phyloP scores from a whole-genome alignment of 2,329 filamentous ascomycete species.

The Fusarium kyushuense region DNA sequence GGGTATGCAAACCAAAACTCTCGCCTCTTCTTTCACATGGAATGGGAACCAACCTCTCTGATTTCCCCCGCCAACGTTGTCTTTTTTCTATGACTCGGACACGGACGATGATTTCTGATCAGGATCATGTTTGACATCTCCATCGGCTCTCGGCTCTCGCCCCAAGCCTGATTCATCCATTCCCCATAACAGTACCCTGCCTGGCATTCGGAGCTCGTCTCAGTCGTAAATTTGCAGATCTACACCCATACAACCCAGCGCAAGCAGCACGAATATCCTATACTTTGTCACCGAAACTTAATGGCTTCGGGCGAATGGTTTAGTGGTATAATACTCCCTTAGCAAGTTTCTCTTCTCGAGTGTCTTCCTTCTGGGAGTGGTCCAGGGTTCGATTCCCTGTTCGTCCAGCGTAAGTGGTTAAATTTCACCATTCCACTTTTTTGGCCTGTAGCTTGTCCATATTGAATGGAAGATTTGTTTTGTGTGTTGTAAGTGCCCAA shows the following conservation, averaged over 20 bases:
- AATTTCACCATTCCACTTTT: slow-evolving; percentile 14
- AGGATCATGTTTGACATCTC: neutral
- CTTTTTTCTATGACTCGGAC: neutral
- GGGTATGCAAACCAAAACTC: slow-evolving; percentile 15
- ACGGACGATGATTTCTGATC: neutral
- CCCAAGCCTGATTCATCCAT: neutral
- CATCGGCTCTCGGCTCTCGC: neutral
- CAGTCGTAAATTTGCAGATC: neutral
- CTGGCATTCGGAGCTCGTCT: neutral
- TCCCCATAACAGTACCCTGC: slow-evolving; percentile 1
- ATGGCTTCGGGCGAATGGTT: slow-evolving; percentile 46
- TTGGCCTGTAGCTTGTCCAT: neutral
- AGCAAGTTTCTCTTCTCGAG: too few species aligned
- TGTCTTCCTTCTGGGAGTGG: slow-evolving; percentile 25
- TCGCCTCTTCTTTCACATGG: slow-evolving; percentile 31
- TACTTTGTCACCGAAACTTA: neutral
- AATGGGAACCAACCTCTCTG: slow-evolving; percentile 8
- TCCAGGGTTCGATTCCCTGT: slow-evolving; percentile 31
- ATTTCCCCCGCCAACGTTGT: neutral
- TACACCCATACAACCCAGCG: neutral
- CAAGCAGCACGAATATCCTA: slow-evolving; percentile 12
- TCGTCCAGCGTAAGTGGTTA: slow-evolving; percentile 39
- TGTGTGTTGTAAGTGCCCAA: too few species aligned
- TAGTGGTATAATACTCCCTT: slow-evolving; percentile 47
- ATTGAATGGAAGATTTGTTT: neutral